These are phyloP conservation scores for Paraleonurus japonicus DNA, from an alignment of 257 asterid genomes.

Conservation along the genomic window DNA sequence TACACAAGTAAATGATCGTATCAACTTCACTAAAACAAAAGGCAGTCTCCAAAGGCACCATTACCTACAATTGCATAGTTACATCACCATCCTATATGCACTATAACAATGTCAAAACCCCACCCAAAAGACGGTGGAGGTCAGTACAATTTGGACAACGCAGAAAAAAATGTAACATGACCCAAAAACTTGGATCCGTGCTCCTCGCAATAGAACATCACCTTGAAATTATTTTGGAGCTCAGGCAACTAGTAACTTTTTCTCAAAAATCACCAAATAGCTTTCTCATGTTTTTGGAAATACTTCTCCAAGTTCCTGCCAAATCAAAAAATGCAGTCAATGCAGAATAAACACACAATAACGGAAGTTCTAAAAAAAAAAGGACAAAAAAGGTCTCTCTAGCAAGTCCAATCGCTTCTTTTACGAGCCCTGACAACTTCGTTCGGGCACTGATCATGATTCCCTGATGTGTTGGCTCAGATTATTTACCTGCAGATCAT, in stretches of 20 bases:
- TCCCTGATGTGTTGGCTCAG: constrained; percentile 32
- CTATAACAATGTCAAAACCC: constrained; percentile 18
- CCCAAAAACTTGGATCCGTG: neutral
- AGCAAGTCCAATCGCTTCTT: constrained; percentile 43
- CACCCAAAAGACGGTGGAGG: neutral
- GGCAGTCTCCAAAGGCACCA: neutral
- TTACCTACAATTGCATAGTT: constrained; percentile 14
- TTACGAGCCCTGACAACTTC: constrained; percentile 34
- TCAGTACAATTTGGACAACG: constrained; percentile 3
- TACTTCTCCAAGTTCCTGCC: constrained; percentile 39
- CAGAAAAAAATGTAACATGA: neutral
- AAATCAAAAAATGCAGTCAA: constrained; percentile 18
- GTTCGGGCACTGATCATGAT: constrained; percentile 33
- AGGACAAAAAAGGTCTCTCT: constrained; percentile 22
- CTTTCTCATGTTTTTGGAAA: constrained; percentile 34
- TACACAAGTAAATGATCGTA: neutral
- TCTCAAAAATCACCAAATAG: constrained; percentile 4
- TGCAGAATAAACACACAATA: constrained; percentile 1
- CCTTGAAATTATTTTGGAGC: neutral
- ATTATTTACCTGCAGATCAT: constrained; percentile 34
- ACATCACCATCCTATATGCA: constrained; percentile 22
- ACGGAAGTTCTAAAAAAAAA: neutral
- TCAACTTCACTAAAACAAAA: neutral
- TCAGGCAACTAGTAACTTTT: neutral
- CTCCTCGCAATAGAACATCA: neutral